phyloP scores from a whole-genome alignment of 2,329 filamentous ascomycete genomes.

The Xylariomycetidae sp. region DNA sequence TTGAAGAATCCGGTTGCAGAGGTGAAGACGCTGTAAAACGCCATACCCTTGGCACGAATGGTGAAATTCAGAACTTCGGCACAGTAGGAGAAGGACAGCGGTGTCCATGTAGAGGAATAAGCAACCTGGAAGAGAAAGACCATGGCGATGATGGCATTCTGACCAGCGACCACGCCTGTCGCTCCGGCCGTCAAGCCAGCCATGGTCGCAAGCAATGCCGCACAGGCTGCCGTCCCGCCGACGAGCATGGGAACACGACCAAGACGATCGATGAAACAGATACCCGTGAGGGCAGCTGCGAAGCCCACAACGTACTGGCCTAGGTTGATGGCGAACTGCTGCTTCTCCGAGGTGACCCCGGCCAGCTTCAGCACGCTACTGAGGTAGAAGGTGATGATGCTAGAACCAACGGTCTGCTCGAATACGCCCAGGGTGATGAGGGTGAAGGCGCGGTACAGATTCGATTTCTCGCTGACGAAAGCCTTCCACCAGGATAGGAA shows the following conservation, averaged over 20 bases:
- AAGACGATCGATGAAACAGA: conserved; percentile 9
- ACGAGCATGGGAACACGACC: conserved; percentile 13
- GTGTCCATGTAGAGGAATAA: conserved; percentile 2
- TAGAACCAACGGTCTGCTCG: conserved; percentile 4
- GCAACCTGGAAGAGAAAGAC: conserved; percentile 3
- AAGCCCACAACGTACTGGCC: conserved; percentile 5
- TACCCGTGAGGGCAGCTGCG: conserved; percentile 1
- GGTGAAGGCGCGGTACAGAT: conserved; percentile 3
- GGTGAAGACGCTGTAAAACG: conserved; percentile 3
- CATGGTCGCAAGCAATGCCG: conserved; percentile 2
- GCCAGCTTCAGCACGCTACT: conserved; percentile 2
- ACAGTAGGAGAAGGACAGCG: conserved; percentile 4
- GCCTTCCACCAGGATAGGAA: conserved; percentile 3
- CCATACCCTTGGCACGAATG: conserved; percentile 5
- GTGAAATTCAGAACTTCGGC: conserved; percentile 5
- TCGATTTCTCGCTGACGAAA: conserved; percentile 2
- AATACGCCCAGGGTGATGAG: conserved; percentile 3
- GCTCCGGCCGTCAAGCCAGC: conserved; percentile 2
- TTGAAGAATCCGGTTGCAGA: conserved; percentile 4
- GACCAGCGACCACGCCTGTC: background rate
- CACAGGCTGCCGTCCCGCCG: conserved; percentile 1
- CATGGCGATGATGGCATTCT: conserved; percentile 5
- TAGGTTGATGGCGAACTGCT: conserved; percentile 6
- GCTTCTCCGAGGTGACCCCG: conserved; percentile 1
- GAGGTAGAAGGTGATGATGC: conserved; percentile 4